Percentiles rank a stretch among this genome's conserved stretches.
phyloP scores from a whole-genome alignment of 805 yeast genomes.

The Candida sakaeoensis region DNA sequence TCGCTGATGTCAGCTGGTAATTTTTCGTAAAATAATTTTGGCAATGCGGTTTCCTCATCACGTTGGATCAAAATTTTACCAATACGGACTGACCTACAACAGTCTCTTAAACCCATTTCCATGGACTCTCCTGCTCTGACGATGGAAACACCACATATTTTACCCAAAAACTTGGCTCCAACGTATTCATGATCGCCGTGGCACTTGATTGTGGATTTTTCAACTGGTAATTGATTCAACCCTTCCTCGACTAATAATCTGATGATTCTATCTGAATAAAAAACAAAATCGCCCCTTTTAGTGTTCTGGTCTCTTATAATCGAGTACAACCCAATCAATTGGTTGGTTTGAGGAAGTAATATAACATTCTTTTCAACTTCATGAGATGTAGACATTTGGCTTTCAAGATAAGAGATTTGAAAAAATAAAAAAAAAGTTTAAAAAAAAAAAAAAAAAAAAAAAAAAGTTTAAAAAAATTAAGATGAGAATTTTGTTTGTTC shows the following conservation, averaged over 20 bases:
- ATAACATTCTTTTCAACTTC: slow-evolving; percentile 51
- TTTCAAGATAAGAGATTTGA: neutral
- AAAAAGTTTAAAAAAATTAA: neutral
- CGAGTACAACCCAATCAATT: slow-evolving; percentile 80
- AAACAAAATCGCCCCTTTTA: slow-evolving; percentile 86
- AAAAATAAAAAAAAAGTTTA: slow-evolving; percentile 1
- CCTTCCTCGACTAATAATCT: slow-evolving; percentile 94
- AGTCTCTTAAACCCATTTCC: slow-evolving; percentile 98
- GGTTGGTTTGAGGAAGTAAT: slow-evolving; percentile 83
- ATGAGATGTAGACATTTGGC: slow-evolving; percentile 8
- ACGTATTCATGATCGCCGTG: slow-evolving; percentile 68
- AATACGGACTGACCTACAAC: slow-evolving; percentile 92
- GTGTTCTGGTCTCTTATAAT: slow-evolving; percentile 84
- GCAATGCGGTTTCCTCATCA: slow-evolving; percentile 95
- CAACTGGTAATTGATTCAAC: slow-evolving; percentile 89
- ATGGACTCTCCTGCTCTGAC: slow-evolving; percentile 98
- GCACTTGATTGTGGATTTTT: slow-evolving; percentile 60
- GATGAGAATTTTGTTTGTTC: neutral
- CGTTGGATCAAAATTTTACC: slow-evolving; percentile 97
- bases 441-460: neutral
- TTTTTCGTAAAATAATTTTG: slow-evolving; percentile 89
- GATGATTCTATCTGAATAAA: slow-evolving; percentile 92
- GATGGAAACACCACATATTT: slow-evolving; percentile 96
- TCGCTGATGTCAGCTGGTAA: slow-evolving; percentile 88
- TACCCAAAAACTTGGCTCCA: slow-evolving; percentile 83